Percentiles rank a stretch among this genome's conserved stretches.
Conservation (phyloP, 1,284 basidiomycete species). For the Ganoderma lucidum region DNA sequence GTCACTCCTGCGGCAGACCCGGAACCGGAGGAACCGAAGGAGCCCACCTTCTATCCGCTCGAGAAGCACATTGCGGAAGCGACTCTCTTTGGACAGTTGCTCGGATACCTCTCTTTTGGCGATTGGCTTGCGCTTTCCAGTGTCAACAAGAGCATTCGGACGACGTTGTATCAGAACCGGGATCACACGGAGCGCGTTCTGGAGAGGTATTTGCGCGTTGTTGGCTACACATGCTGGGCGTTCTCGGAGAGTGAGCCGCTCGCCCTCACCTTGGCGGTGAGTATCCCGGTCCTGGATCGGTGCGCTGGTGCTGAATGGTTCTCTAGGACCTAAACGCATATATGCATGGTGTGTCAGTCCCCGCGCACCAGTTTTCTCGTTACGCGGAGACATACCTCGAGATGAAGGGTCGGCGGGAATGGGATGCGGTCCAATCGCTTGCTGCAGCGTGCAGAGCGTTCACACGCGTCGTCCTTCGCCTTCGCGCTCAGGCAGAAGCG, state of each 20-base stretch:
- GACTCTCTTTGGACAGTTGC: constrained; percentile 56
- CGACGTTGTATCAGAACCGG: constrained; percentile 55
- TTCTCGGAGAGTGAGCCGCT: constrained; percentile 67
- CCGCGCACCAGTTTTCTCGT: constrained; percentile 72
- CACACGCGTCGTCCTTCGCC: constrained; percentile 74
- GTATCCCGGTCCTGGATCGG: constrained; percentile 27
- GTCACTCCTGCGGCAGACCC: constrained; percentile 23
- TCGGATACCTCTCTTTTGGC: constrained; percentile 65
- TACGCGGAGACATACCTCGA: constrained; percentile 64
- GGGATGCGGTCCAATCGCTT: constrained; percentile 54
- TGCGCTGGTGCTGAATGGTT: constrained; percentile 10
- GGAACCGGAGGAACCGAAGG: constrained; percentile 27
- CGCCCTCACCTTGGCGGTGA: constrained; percentile 64
- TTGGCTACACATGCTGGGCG: constrained; percentile 75
- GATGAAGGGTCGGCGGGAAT: constrained; percentile 44
- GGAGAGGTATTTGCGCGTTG: constrained; percentile 69
- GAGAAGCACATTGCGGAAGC: constrained; percentile 58
- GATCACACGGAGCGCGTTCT: constrained; percentile 67
- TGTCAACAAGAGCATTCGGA: constrained; percentile 60
- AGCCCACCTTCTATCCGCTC: constrained; percentile 59
- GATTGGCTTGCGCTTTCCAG: constrained; percentile 71
- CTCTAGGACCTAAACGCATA: constrained; percentile 77
- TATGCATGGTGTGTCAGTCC: constrained; percentile 78
- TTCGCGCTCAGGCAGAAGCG: constrained; percentile 76
- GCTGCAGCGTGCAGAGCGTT: constrained; percentile 63